A percentile compares a stretch with the other conserved stretches of the same genome.
Conservation (phyloP, 495 filamentous ascomycete genomes). For the Lichina pygmaea region DNA sequence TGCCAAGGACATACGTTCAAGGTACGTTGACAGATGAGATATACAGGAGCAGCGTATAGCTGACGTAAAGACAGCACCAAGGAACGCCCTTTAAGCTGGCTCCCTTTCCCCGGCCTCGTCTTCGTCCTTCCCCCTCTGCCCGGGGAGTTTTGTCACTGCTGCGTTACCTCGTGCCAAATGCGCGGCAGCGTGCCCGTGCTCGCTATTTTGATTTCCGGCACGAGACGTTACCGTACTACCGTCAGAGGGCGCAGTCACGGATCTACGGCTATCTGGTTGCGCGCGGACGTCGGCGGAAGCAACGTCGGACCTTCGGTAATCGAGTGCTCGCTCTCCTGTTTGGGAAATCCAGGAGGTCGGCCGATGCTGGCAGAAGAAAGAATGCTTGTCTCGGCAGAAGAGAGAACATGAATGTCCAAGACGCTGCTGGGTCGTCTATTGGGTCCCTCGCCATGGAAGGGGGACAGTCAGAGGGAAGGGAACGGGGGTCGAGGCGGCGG, state of each 20-base stretch:
- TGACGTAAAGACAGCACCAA: too few relatives aligned
- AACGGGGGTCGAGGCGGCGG: slow-evolving; percentile 41
- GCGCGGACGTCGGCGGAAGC: slow-evolving; percentile 24
- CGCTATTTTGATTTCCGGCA: slow-evolving; percentile 38
- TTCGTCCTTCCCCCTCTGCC: slow-evolving; percentile 1
- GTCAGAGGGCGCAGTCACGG: slow-evolving; percentile 38
- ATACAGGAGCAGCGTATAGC: too few relatives aligned
- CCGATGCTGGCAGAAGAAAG: too few relatives aligned
- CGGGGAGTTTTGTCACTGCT: slow-evolving; percentile 18
- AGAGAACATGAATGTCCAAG: background rate
- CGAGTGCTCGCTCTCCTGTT: slow-evolving; percentile 4
- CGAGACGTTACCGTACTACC: slow-evolving; percentile 44
- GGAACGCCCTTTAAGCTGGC: background rate
- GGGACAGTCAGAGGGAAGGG: slow-evolving; percentile 13
- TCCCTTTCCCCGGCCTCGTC: background rate
- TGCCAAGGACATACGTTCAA: too few relatives aligned
- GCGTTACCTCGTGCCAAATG: slow-evolving; percentile 28
- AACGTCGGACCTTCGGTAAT: background rate
- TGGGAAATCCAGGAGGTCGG: background rate
- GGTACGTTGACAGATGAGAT: too few relatives aligned
- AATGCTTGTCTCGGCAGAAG: background rate
- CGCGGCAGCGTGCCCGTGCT: slow-evolving; percentile 29
- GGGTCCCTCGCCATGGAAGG: background rate
- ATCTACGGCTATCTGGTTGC: slow-evolving; percentile 48
- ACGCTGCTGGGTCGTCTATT: background rate